Conservation (phyloP, 495 filamentous ascomycete genomes). For the Xylaria nigripes region DNA sequence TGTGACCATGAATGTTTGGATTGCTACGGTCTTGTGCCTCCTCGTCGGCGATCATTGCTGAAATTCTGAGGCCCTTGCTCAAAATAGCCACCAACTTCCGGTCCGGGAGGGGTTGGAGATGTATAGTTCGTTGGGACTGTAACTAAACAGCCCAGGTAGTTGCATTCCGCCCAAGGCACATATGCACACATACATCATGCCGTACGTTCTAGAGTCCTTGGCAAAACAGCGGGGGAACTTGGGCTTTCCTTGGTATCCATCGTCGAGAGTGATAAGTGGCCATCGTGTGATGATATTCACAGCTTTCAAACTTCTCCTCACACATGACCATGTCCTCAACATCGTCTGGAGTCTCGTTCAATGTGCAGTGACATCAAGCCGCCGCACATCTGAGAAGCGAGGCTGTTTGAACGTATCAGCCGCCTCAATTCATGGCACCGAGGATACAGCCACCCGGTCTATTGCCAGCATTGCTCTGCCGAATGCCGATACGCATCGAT, state of each 20-base stretch:
- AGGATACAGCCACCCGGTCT: constrained; percentile 29
- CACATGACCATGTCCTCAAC: constrained; percentile 14
- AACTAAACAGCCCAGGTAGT: constrained; percentile 1
- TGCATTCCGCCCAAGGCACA: background rate
- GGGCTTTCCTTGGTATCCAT: constrained; percentile 26
- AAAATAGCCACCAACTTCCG: constrained; percentile 20
- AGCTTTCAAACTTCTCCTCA: constrained; percentile 20
- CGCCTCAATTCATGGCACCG: constrained; percentile 16
- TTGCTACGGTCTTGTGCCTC: constrained; percentile 37
- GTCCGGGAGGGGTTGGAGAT: constrained; percentile 12
- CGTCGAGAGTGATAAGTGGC: constrained; percentile 37
- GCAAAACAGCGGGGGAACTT: constrained; percentile 18
- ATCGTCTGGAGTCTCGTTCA: constrained; percentile 13
- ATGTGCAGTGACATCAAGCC: constrained; percentile 5
- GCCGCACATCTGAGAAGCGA: constrained; percentile 20
- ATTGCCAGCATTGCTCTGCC: constrained; percentile 45
- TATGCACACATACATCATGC: constrained; percentile 30
- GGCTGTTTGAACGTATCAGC: constrained; percentile 16
- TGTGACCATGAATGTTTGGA: constrained; percentile 39
- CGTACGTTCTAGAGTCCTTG: constrained; percentile 36
- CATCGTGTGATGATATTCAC: constrained; percentile 34
- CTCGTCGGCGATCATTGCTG: constrained; percentile 44
- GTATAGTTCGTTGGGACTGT: constrained; percentile 15
- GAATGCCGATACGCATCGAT: constrained; percentile 43
- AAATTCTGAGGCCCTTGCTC: constrained; percentile 33